Evolutionary conservation across 495 filamentous ascomycete genomes (phyloP), one percentile per base, ranked within the genome.

Genomic region (Viridothelium virens): DNA sequence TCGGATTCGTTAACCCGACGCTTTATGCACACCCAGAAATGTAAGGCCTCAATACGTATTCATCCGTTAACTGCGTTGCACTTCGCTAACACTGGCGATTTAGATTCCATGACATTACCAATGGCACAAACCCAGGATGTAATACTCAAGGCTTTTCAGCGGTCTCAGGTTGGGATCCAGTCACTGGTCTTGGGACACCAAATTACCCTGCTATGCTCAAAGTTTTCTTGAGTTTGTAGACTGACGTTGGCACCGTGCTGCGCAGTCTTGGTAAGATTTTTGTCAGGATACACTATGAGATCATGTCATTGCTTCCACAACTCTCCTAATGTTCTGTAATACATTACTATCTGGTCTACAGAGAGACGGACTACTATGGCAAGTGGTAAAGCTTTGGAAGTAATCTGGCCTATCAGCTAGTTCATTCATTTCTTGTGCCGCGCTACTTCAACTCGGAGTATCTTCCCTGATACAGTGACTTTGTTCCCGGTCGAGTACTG

Each of bases 1-100:
- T 88, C 0, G 86, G 86, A 1, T 82, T 89, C 62, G 71, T 87
- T 44, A 87, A 88, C 65, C 86, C 84, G 9, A 75, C 78, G 5
- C 72, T 89, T 11, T 89, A 89, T 71, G 79, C 78, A 0, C 77
- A 89, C 69, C 84, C 86, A 0, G 80, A 80, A 39, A 79, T 81
- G 0, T 59, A 59, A 59, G 53, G 53, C 25, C 25, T 25, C 25
- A 25, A 25, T 25, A 25, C 25, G 25, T 25, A 25, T 25, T 25
- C 25, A 25, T 25, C 25, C 25, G 79, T 89, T 64, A 84, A 82
- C 62, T 86, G 88, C 72, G 78, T 89, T 48, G 84, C 79, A 11
- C 25, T 53, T 11, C 5, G 16, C 48, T 53, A 53, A 53, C 25
- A 18, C 41, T 16, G 41, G 5, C 25, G n/a, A 5, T 31, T 14